Conservation (phyloP, 139 green algal species). For the Chlamydomonas eustigma region DNA sequence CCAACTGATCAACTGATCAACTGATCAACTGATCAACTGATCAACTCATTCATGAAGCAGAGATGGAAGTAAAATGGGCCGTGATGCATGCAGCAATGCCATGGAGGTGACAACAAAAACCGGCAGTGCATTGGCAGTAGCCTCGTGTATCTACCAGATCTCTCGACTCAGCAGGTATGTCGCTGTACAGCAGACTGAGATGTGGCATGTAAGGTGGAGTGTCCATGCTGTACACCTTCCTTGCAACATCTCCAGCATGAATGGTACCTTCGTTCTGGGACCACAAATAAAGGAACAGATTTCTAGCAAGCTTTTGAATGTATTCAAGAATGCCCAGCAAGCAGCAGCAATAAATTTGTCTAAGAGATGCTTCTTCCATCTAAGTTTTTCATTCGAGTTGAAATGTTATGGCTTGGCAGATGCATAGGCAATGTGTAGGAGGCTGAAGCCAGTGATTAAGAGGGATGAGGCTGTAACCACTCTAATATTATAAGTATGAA, state of each 20-base stretch:
- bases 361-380: background rate
- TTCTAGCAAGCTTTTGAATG: too few relatives aligned
- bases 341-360: constrained; percentile 2
- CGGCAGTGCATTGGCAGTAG: too few relatives aligned
- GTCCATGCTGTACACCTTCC: constrained; percentile 2
- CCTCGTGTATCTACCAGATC: constrained; percentile 13
- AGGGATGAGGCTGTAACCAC: background rate
- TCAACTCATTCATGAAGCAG: background rate
- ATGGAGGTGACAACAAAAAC: too few relatives aligned
- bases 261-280: constrained; percentile 14
- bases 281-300: too few relatives aligned
- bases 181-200: constrained; percentile 50
- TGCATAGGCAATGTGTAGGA: too few relatives aligned
- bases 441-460: background rate
- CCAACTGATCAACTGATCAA: background rate
- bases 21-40: background rate
- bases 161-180: constrained; percentile 9
- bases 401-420: too few relatives aligned
- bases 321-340: too few relatives aligned
- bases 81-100: too few relatives aligned
- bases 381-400: too few relatives aligned
- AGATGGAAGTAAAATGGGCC: background rate
- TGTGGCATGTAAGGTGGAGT: constrained; percentile 48
- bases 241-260: background rate
- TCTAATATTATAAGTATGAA: background rate